phyloP scores from a whole-genome alignment of 202 grass and related monocot genomes.

The Bolboschoenoplectus hybrid region DNA sequence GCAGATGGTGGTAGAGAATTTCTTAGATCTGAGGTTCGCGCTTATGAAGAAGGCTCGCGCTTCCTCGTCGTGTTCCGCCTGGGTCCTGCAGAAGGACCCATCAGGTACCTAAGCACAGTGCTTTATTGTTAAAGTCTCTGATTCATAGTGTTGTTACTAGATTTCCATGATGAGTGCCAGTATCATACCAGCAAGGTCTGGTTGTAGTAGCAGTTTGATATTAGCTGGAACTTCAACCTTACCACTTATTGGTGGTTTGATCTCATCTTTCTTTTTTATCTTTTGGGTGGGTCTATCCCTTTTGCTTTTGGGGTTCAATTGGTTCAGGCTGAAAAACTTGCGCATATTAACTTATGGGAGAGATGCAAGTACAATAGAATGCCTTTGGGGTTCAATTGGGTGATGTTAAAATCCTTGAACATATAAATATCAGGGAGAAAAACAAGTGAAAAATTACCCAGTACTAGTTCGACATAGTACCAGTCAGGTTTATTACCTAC shows the following conservation, averaged over 20 bases:
- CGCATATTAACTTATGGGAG: not conserved
- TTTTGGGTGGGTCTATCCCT: not conserved
- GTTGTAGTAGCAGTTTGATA: not conserved
- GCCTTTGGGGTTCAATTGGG: not conserved
- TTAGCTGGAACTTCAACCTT: not conserved
- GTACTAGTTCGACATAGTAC: not conserved
- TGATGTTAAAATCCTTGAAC: constrained; percentile 10
- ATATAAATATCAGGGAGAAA: not conserved
- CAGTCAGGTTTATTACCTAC: not conserved
- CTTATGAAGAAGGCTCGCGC: constrained; percentile 92
- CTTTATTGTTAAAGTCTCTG: constrained; percentile 11
- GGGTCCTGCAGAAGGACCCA: constrained; percentile 68
- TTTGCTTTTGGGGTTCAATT: not conserved
- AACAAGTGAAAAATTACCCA: not conserved
- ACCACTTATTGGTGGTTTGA: not conserved
- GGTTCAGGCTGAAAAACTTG: not conserved
- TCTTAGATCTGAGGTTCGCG: constrained; percentile 88
- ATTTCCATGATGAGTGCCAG: not conserved
- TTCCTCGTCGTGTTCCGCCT: constrained; percentile 87
- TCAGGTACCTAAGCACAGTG: constrained; percentile 67
- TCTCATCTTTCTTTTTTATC: not conserved
- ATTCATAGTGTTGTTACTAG: not conserved
- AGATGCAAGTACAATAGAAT: not conserved
- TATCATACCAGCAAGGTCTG: not conserved
- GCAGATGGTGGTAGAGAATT: constrained; percentile 67